These are phyloP conservation scores for Xanthoconium purpureum DNA, from an alignment of 768 basidiomycete species.

Conservation along the genomic window DNA sequence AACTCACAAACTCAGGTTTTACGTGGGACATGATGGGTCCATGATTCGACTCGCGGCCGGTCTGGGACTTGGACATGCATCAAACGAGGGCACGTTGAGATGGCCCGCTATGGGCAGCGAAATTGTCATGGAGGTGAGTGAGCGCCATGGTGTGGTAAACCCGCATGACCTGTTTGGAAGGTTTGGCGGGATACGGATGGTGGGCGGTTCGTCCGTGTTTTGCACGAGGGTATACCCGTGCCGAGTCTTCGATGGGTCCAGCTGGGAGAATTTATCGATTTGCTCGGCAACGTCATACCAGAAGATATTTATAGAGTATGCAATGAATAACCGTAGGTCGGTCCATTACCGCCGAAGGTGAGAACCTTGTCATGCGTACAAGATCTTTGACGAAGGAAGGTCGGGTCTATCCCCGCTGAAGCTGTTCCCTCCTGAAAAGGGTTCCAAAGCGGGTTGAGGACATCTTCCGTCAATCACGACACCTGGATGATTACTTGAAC, in stretches of 20 bases:
- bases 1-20: constrained; percentile 37
- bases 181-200: constrained; percentile 35
- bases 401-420: too few species aligned
- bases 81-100: constrained; percentile 29
- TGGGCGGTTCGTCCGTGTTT: constrained; percentile 38
- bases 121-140: constrained; percentile 44
- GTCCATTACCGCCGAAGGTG: neutral
- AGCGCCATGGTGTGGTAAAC: neutral
- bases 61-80: constrained; percentile 37
- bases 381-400: too few species aligned
- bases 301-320: constrained; percentile 28
- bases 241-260: constrained; percentile 35
- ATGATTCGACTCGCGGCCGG: constrained; percentile 41
- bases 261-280: constrained; percentile 34
- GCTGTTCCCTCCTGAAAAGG: too few species aligned
- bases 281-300: constrained; percentile 36
- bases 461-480: too few species aligned
- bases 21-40: constrained; percentile 48
- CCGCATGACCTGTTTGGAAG: constrained; percentile 21
- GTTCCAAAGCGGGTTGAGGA: too few species aligned
- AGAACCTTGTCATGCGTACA: too few species aligned
- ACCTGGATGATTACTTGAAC: too few species aligned
- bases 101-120: constrained; percentile 51
- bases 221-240: constrained; percentile 44
- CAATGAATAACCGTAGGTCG: constrained; percentile 1